Conservation (phyloP, 31 red algal genomes). For the Porphyra umbilicalis region DNA sequence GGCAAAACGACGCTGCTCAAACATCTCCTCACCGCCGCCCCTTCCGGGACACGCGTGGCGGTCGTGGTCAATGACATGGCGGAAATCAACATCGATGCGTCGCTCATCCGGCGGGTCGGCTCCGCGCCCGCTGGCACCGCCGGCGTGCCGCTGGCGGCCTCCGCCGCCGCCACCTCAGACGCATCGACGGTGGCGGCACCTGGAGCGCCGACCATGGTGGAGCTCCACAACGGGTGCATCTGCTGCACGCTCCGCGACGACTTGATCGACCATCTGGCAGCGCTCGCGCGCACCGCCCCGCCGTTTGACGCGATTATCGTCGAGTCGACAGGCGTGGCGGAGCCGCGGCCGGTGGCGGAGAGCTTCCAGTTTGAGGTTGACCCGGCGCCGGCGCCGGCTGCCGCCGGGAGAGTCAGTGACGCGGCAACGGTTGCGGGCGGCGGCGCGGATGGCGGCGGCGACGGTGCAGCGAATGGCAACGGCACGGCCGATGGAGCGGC, state of each 20-base stretch:
- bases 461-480: neutral
- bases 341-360: conserved; percentile 27
- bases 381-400: neutral
- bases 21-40: conserved; percentile 20
- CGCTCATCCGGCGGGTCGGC: conserved; percentile 22
- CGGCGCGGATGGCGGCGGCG: neutral
- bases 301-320: conserved; percentile 49
- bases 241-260: conserved; percentile 55
- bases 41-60: conserved; percentile 22
- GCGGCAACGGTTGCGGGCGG: neutral
- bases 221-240: conserved; percentile 65
- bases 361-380: conserved; percentile 6
- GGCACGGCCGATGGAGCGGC: neutral
- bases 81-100: conserved; percentile 60
- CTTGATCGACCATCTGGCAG: conserved; percentile 17
- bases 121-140: neutral
- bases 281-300: conserved; percentile 1
- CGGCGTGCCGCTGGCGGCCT: neutral
- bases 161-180: no score
- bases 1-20: conserved; percentile 74
- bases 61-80: conserved; percentile 70
- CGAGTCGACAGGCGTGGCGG: conserved; percentile 54
- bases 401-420: no score
- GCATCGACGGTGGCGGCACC: no score
- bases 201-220: conserved; percentile 32